Evolutionary conservation across 2,329 filamentous ascomycete species (phyloP).

Genomic region (Thelonectria olida): DNA sequence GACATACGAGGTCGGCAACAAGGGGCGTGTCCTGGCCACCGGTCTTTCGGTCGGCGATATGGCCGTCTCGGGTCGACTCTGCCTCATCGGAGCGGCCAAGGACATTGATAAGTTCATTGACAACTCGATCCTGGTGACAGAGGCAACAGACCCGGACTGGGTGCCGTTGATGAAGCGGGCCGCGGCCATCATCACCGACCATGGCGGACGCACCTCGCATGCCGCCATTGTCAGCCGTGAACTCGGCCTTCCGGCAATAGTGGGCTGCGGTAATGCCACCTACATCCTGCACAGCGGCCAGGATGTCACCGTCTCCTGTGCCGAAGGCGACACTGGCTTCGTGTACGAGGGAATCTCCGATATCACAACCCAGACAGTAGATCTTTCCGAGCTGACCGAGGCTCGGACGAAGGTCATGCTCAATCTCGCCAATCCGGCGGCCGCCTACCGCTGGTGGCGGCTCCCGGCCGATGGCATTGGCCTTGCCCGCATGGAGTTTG

Average conservation of each 20-base stretch:
- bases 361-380: slow-evolving; percentile 42
- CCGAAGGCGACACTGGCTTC: slow-evolving; percentile 48
- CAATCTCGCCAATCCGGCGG: slow-evolving; percentile 49
- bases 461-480: slow-evolving; percentile 50
- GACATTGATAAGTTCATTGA: slow-evolving; percentile 46
- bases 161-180: slow-evolving; percentile 28
- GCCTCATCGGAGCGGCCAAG: slow-evolving; percentile 42
- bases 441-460: slow-evolving; percentile 51
- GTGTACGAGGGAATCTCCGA: slow-evolving; percentile 44
- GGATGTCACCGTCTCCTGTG: slow-evolving; percentile 50
- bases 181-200: slow-evolving; percentile 48
- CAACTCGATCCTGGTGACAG: slow-evolving; percentile 31
- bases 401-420: slow-evolving; percentile 47
- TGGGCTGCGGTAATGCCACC: slow-evolving; percentile 47
- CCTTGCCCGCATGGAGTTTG: slow-evolving; percentile 52
- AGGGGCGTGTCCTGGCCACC: slow-evolving; percentile 26
- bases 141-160: too few species aligned
- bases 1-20: slow-evolving; percentile 42
- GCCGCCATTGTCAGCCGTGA: slow-evolving; percentile 53
- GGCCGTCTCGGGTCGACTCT: slow-evolving; percentile 45
- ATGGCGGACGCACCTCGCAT: slow-evolving; percentile 50
- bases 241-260: slow-evolving; percentile 48
- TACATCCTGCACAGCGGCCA: slow-evolving; percentile 48
- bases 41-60: slow-evolving; percentile 47
- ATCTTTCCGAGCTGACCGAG: slow-evolving; percentile 37